Conservation (phyloP, 2,329 filamentous ascomycete species). For the Xylogone sp. region DNA sequence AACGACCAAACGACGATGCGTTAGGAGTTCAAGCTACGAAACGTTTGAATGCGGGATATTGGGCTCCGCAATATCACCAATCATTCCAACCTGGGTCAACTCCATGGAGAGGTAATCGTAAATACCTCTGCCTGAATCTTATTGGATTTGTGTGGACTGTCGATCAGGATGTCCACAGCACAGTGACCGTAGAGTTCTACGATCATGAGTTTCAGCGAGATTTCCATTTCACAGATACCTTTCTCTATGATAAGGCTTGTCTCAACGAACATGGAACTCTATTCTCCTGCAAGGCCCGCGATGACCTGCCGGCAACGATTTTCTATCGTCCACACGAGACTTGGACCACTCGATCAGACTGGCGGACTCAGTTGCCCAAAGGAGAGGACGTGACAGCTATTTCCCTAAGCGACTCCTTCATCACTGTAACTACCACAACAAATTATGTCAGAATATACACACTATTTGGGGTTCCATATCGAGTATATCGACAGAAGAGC, state of each 20-base stretch:
- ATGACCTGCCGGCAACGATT: slow-evolving; percentile 68
- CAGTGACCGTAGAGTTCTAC: slow-evolving; percentile 95
- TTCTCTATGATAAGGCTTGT: slow-evolving; percentile 93
- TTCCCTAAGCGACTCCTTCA: slow-evolving; percentile 84
- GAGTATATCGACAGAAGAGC: slow-evolving; percentile 89
- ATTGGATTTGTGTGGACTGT: slow-evolving; percentile 97
- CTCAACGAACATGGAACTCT: slow-evolving; percentile 80
- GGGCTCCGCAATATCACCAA: slow-evolving; percentile 66
- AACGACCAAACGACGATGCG: slow-evolving; percentile 49
- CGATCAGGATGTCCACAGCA: slow-evolving; percentile 89
- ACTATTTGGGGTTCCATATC: slow-evolving; percentile 83
- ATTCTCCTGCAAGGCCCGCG: slow-evolving; percentile 74
- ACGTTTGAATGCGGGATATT: slow-evolving; percentile 19
- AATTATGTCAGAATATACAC: slow-evolving; percentile 93
- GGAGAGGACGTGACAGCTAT: slow-evolving; percentile 87
- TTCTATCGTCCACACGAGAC: slow-evolving; percentile 97
- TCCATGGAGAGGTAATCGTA: slow-evolving; percentile 90
- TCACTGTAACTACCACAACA: slow-evolving; percentile 81
- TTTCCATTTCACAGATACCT: slow-evolving; percentile 97
- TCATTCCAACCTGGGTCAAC: slow-evolving; percentile 93
- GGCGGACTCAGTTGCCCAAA: slow-evolving; percentile 80
- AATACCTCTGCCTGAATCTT: slow-evolving; percentile 89
- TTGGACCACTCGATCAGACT: slow-evolving; percentile 88
- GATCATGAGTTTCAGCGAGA: slow-evolving; percentile 89
- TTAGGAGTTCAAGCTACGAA: slow-evolving; percentile 37